Base-by-base conservation (phyloP, 495 filamentous ascomycete species). In the Bacidia gigantensis region DNA sequence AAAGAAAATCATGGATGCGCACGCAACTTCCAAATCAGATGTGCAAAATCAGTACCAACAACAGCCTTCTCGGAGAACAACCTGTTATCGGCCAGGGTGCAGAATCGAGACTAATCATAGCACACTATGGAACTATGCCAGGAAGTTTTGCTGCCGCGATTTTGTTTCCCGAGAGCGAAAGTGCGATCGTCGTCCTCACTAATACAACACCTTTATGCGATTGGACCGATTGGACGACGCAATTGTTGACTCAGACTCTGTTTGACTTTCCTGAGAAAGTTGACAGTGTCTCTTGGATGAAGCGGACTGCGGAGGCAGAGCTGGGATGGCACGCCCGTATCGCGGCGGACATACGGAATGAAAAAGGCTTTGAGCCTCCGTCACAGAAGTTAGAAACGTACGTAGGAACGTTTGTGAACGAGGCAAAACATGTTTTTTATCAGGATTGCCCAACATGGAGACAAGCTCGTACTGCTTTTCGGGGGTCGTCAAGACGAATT, bases 211-310 rank as follows among this genome's bases (percentile, higher is more conserved):
- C 62, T 10, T 48, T 61, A 22, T 56, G 52, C 39, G 64, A 67
- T 42, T 50, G 46, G 3, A 49, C 64, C 2, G 64, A 67, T 45
- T 65, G 61, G 62, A 53, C 64, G 22, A 24, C 49, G 14, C 61
- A 61, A 32, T n/a, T 59, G 3, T 26, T 59, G 11, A 53, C 64
- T n/a, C 38, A 59, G 22, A 47, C 54, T 0, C 29, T 66, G 0
- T 58, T 65, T 24, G 47, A 57, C 26, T 26, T 38, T 39, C 46
- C 45, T 17, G 11, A 45, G n/a, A 22, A 22, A 2, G 47, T 53
- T 25, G 53, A 58, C 39, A 56, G 45, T 20, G 23, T 38, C 50
- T n/a, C 48, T 25, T 49, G 10, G 52, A 26, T 3, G 17, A 17
- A 25, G 45, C 17, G 2, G 25, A 44, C 52, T 18, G 24, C 41